Conservation (phyloP, 495 filamentous ascomycete species). For the Aspergillus cristatus region DNA sequence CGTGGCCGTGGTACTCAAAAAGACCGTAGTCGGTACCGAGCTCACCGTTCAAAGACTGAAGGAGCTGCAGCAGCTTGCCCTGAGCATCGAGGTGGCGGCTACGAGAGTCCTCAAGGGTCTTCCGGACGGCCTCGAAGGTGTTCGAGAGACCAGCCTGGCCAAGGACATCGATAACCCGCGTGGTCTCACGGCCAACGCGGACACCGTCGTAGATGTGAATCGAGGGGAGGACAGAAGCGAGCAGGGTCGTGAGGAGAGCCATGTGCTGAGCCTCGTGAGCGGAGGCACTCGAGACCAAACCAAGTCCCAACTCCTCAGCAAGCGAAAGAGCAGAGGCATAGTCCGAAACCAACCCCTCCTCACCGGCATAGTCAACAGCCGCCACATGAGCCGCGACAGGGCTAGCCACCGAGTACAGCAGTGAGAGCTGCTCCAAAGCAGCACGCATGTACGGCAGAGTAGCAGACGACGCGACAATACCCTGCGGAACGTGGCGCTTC, state of each 20-base stretch:
- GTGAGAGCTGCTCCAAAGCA: slow-evolving; percentile 79
- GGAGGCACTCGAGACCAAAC: slow-evolving; percentile 74
- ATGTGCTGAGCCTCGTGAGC: slow-evolving; percentile 92
- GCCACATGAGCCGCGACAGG: slow-evolving; percentile 90
- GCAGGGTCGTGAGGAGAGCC: slow-evolving; percentile 76
- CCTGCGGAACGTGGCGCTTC: slow-evolving; percentile 87
- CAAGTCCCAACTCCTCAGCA: slow-evolving; percentile 87
- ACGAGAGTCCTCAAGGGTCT: slow-evolving; percentile 45
- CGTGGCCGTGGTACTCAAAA: slow-evolving; percentile 92
- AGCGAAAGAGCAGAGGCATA: slow-evolving; percentile 73
- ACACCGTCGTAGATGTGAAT: slow-evolving; percentile 93
- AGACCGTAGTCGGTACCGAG: slow-evolving; percentile 85
- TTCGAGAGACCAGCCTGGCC: slow-evolving; percentile 60
- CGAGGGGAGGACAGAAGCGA: slow-evolving; percentile 70
- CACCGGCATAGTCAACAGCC: slow-evolving; percentile 76
- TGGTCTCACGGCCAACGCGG: slow-evolving; percentile 72
- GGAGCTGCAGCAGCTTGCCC: slow-evolving; percentile 62
- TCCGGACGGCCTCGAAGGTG: slow-evolving; percentile 59
- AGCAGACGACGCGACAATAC: slow-evolving; percentile 74
- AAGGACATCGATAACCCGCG: slow-evolving; percentile 76
- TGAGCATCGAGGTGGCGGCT: slow-evolving; percentile 67
- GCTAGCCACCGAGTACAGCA: slow-evolving; percentile 81
- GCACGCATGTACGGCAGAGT: slow-evolving; percentile 71
- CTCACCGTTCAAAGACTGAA: slow-evolving; percentile 80
- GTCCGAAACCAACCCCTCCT: slow-evolving; percentile 71